phyloP scores from a whole-genome alignment of 1,284 basidiomycete genomes.

The Irpex sp. region DNA sequence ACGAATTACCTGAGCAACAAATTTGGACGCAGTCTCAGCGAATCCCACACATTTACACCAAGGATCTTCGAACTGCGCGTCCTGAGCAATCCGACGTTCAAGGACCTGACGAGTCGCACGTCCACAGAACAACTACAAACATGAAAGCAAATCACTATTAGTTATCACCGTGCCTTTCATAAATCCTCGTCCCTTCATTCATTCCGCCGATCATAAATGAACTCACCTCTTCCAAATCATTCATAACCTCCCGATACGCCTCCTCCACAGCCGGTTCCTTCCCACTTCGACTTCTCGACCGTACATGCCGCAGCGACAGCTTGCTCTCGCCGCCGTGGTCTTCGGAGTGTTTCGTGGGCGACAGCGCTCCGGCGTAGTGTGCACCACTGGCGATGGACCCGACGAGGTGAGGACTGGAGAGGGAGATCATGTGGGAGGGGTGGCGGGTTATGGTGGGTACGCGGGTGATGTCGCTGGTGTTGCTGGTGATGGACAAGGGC shows the following conservation, averaged over 20 bases:
- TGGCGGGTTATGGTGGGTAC: conserved; percentile 40
- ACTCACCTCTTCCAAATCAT: conserved; percentile 49
- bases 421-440: conserved; percentile 35
- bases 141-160: not conserved
- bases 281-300: conserved; percentile 19
- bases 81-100: conserved; percentile 50
- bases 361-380: conserved; percentile 46
- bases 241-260: conserved; percentile 29
- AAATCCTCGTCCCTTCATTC: too few relatives aligned
- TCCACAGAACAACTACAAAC: conserved; percentile 47
- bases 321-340: conserved; percentile 1
- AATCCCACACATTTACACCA: conserved; percentile 47
- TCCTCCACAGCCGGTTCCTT: conserved; percentile 15
- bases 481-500: conserved; percentile 6
- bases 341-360: conserved; percentile 3
- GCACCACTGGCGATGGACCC: conserved; percentile 55
- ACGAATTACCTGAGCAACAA: conserved; percentile 54
- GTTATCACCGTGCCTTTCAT: not conserved
- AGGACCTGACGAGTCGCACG: conserved; percentile 55
- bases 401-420: conserved; percentile 49
- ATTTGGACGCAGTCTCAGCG: conserved; percentile 40
- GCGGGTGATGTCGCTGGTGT: conserved; percentile 14
- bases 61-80: conserved; percentile 64
- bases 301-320: conserved; percentile 14
- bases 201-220: not conserved